Evolutionary conservation across 805 yeast genomes (phyloP).

Genomic region (Kluyveromyces aestuarii): DNA sequence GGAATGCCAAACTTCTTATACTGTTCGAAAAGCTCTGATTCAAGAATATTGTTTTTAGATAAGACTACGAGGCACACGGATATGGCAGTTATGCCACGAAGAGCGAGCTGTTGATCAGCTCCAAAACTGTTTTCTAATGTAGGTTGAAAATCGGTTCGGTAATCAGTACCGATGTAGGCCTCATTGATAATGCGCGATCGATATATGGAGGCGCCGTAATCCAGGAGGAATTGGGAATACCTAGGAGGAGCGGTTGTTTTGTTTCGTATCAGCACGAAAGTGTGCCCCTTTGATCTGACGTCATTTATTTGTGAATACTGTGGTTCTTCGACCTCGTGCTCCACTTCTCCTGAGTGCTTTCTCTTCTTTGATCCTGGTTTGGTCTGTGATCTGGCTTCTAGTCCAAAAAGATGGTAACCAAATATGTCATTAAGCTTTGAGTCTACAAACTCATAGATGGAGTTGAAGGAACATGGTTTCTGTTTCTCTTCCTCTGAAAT

Average conservation of each 20-base stretch:
- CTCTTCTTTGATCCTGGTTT: background rate
- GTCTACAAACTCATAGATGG: constrained; percentile 12
- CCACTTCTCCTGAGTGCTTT: background rate
- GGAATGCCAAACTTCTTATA: constrained; percentile 22
- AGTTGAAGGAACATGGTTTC: constrained; percentile 8
- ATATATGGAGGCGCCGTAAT: constrained; percentile 9
- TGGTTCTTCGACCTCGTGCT: background rate
- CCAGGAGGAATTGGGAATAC: constrained; percentile 11
- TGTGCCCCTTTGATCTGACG: constrained; percentile 10
- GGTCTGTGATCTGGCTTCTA: constrained; percentile 8
- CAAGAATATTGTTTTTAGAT: constrained; percentile 22
- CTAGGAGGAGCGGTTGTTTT: constrained; percentile 5
- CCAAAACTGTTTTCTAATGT: constrained; percentile 12
- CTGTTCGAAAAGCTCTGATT: constrained; percentile 15
- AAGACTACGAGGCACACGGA: constrained; percentile 15
- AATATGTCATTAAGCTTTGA: constrained; percentile 16
- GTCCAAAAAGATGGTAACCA: constrained; percentile 19
- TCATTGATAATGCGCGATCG: constrained; percentile 11
- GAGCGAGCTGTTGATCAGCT: constrained; percentile 14
- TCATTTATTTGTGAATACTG: background rate
- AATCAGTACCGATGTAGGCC: constrained; percentile 15
- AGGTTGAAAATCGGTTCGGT: constrained; percentile 4
- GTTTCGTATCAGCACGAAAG: constrained; percentile 17
- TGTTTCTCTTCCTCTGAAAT: constrained; percentile 13
- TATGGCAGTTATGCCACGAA: constrained; percentile 18